Evolutionary conservation across 1,284 basidiomycete genomes (phyloP).

Genomic region (Irpex sp.): DNA sequence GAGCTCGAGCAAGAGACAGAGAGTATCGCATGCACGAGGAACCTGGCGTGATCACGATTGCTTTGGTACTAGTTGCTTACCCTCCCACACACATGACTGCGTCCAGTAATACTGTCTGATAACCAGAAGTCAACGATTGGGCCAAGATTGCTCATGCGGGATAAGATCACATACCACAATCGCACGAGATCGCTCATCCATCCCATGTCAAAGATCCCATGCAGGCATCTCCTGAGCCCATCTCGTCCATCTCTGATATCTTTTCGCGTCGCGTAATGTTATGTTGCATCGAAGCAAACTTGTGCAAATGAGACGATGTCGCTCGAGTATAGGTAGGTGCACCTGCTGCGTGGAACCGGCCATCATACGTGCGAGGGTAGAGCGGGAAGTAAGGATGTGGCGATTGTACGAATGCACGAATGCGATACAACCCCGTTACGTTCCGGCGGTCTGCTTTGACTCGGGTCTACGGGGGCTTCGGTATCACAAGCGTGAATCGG

Average conservation of each 20-base stretch:
- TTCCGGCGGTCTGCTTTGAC: neutral
- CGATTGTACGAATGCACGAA: neutral
- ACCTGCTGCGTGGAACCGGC: neutral
- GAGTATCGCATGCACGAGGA: too few relatives aligned
- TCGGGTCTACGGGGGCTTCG: neutral
- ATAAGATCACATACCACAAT: neutral
- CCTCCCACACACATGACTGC: too few relatives aligned
- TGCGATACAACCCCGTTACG: neutral
- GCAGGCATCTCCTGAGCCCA: neutral
- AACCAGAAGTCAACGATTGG: neutral
- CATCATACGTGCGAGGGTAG: neutral
- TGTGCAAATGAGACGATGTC: neutral
- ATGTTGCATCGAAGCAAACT: neutral
- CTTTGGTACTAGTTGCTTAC: too few relatives aligned
- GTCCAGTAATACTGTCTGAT: too few relatives aligned
- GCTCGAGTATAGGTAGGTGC: too few relatives aligned
- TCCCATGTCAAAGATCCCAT: too few relatives aligned
- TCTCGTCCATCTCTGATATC: neutral
- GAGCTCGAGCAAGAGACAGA: too few relatives aligned
- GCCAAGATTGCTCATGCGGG: neutral
- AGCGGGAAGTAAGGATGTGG: neutral
- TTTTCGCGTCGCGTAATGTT: neutral
- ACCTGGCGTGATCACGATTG: too few relatives aligned
- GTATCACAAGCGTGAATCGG: neutral
- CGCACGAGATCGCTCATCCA: too few relatives aligned